Conservation (phyloP, 148 eudicot genomes). For the Nepenthes gracilis region DNA sequence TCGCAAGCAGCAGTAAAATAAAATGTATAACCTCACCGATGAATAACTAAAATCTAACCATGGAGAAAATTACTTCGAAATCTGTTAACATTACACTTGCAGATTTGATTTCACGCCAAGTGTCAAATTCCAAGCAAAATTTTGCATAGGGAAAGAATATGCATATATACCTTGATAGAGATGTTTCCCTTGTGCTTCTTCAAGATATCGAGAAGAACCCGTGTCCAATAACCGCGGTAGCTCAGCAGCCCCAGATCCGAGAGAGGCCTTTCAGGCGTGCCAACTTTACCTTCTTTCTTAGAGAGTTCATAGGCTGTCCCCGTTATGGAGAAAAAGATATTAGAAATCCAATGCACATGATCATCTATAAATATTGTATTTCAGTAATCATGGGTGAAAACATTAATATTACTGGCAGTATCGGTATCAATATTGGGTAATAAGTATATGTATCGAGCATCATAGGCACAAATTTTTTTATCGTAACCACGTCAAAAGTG, state of each 20-base stretch:
- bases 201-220: conserved; percentile 82
- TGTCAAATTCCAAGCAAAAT: not conserved
- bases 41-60: too few species aligned
- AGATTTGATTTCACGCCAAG: not conserved
- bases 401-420: too few species aligned
- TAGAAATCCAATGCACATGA: not conserved
- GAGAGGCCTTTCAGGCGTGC: conserved; percentile 96
- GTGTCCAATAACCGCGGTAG: conserved; percentile 96
- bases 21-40: too few species aligned
- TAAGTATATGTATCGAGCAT: too few species aligned
- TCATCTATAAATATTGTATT: too few species aligned
- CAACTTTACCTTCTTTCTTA: conserved; percentile 95
- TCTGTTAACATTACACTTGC: too few species aligned
- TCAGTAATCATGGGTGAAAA: not conserved
- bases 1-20: too few species aligned
- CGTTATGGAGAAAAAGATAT: conserved; percentile 1
- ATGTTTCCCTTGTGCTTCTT: conserved; percentile 98
- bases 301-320: conserved; percentile 92
- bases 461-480: too few species aligned
- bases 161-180: conserved; percentile 68
- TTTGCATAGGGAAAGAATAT: not conserved
- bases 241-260: conserved; percentile 93
- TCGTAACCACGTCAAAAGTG: too few species aligned
- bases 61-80: too few species aligned
- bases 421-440: too few species aligned